phyloP scores from a whole-genome alignment of 306 rosid species.

The Canavalia gladiata region DNA sequence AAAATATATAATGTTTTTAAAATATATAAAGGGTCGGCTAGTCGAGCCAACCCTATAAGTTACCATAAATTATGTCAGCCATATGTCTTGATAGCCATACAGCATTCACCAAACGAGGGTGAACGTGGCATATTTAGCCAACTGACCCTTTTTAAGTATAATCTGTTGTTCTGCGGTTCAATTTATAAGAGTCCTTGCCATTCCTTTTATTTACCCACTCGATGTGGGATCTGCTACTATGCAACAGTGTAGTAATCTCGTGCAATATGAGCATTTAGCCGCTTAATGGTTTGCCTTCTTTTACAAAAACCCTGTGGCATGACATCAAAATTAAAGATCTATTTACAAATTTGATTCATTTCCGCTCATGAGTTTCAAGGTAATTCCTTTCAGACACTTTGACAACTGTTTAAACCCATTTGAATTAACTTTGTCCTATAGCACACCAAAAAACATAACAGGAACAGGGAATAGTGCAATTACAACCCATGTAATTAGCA shows the following conservation, averaged over 20 bases:
- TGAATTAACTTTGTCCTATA: not conserved
- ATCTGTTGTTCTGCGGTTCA: rapidly evolving
- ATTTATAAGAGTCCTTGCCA: not conserved
- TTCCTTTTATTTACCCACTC: not conserved
- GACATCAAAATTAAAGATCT: not conserved
- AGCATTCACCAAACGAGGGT: conserved; percentile 62
- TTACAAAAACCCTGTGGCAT: too few relatives aligned
- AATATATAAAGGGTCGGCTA: conserved; percentile 57
- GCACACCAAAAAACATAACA: not conserved
- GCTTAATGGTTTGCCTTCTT: not conserved
- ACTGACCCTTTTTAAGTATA: conserved; percentile 65
- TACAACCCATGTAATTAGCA: not conserved
- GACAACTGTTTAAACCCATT: not conserved
- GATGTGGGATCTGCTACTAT: conserved; percentile 49
- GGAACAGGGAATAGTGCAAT: not conserved
- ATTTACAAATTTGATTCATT: not conserved
- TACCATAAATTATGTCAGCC: conserved; percentile 88
- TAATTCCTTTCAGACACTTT: not conserved
- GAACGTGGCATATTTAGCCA: conserved; percentile 89
- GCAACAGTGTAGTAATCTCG: not conserved
- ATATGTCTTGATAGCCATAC: conserved; percentile 92
- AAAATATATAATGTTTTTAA: too few relatives aligned
- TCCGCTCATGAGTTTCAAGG: not conserved
- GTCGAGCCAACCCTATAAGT: conserved; percentile 61
- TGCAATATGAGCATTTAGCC: too few relatives aligned